phyloP scores from a whole-genome alignment of 495 filamentous ascomycete genomes.

The Hyaloscypha bicolor region DNA sequence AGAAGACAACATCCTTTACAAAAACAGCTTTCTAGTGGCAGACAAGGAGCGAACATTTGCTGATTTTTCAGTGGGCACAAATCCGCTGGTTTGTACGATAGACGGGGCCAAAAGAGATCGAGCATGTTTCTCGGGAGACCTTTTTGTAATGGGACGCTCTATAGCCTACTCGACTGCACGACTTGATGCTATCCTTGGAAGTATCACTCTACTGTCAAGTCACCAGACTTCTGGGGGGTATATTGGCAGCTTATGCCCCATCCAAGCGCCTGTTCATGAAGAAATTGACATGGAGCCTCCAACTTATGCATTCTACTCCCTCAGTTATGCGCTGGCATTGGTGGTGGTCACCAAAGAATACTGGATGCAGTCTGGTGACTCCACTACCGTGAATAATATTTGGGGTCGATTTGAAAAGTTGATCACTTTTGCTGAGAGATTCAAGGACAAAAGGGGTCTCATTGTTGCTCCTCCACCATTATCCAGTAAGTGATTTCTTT shows the following conservation, averaged over 20 bases:
- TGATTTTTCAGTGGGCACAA: constrained; percentile 27
- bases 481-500: constrained; percentile 11
- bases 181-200: constrained; percentile 21
- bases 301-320: constrained; percentile 26
- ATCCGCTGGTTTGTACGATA: constrained; percentile 24
- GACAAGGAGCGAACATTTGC: constrained; percentile 20
- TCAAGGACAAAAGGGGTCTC: constrained; percentile 19
- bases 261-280: constrained; percentile 21
- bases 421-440: constrained; percentile 16
- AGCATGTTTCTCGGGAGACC: constrained; percentile 23
- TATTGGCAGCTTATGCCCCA: constrained; percentile 25
- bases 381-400: neutral
- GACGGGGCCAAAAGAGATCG: constrained; percentile 27
- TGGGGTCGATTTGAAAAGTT: constrained; percentile 20
- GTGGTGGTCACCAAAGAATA: constrained; percentile 24
- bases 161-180: constrained; percentile 23
- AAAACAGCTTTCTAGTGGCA: constrained; percentile 10
- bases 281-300: constrained; percentile 12
- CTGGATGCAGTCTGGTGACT: constrained; percentile 26
- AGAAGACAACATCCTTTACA: constrained; percentile 9
- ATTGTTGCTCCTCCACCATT: constrained; percentile 24
- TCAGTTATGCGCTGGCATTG: constrained; percentile 24
- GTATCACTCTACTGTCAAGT: constrained; percentile 25
- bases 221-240: constrained; percentile 22
- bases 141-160: constrained; percentile 26